Base-by-base conservation (phyloP, 2,329 filamentous ascomycete genomes). In the Pseudonectria buxi region DNA sequence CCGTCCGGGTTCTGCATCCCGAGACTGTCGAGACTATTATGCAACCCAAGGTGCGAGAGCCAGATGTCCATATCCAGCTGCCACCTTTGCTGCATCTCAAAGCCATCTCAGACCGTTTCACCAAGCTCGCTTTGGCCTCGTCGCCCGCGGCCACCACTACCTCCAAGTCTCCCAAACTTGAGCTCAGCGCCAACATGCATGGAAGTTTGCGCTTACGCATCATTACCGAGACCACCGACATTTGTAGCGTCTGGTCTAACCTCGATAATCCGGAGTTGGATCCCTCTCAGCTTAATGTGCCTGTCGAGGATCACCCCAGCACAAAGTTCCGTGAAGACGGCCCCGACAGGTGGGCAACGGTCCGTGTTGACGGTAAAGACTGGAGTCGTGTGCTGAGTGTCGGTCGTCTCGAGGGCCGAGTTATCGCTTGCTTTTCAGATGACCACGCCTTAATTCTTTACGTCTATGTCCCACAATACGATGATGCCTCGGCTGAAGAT, bases 371-470 rank as follows among this genome's bases (percentile, higher is more conserved):
- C 62, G 92, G 88, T 24, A 83, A 80, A 58, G 92, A 98, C 58
- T 96, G 92, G 90, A 87, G 87, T 24, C 79, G 78, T 47, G 90
- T 96, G n/a, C 69, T 98, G 47, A 94, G 87, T 58, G 89, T 96
- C 10, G 90, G 90, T 2, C 72, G 89, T 33, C 65, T 96, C 22
- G 90, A 92, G 49, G 90, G 88, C 1, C 74, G 87, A 47, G 90
- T 96, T 33, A 92, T 96, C 67, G 92, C 89, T 37, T 95, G 89
- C 56, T 88, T 94, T 59, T 80, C 80, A 26, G 72, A 92, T 53
- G 83, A 86, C 35, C 81, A 88, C 57, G 85, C 86, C 3, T 59
- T 94, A 43, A 86, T 92, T 27, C 65, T 92, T 16, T 92, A 92
- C 54, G 86, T 92, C 3, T 92, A 88, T 50, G 70, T 92, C 24